Evolutionary conservation across 1,139 yeast species (phyloP), one percentile per base, ranked within the genome.

Genomic region (Scheffersomyces parashehatae): DNA sequence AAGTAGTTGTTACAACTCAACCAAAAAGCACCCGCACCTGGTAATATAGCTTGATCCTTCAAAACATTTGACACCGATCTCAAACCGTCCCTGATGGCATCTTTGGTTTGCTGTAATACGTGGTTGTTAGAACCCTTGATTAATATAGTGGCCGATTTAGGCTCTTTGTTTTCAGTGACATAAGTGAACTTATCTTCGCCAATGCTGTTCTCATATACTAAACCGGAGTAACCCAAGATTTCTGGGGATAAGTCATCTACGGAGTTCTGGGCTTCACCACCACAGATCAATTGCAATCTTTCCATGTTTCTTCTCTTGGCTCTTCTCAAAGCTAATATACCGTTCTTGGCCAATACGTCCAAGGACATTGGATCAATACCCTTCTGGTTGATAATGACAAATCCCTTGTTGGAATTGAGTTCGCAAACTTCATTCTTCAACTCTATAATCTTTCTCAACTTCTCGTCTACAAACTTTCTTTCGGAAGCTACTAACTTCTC

Each of bases 291-390:
- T 70, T 95, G 99, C 60, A 95, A 78, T 64, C 99, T 83, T 71
- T 95, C 99, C 99, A 95, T 93, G 67, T 95, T 95, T 73, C 99
- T 85, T 75, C 99, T 83, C 76, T 95, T 95, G 38, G 99, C 99
- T 64, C 99, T 83, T 75, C 99, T 85, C 58, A 95, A 77, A 1
- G 99, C 99, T 56, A 93, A 75, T 55, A 95, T 93, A 53, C 88
- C 89, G 67, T 95, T 87, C 65, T 89, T 90, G 42, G 98, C 98
- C 53, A 95, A 77, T 11, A 91, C 85, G 63, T 95, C 99, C 52
- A 95, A 75, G 12, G 98, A 90, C 95, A 93, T 87, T 51, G 99
- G 99, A 64, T 95, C 99, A 55, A 95, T 95, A 56, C 99, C 99
- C 76, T 95, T 95, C 70, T 95, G 99, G 70, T 95, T 95, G 65